Evolutionary conservation across 257 asterid genomes (phyloP).

Genomic region (Osmanthus fragrans): DNA sequence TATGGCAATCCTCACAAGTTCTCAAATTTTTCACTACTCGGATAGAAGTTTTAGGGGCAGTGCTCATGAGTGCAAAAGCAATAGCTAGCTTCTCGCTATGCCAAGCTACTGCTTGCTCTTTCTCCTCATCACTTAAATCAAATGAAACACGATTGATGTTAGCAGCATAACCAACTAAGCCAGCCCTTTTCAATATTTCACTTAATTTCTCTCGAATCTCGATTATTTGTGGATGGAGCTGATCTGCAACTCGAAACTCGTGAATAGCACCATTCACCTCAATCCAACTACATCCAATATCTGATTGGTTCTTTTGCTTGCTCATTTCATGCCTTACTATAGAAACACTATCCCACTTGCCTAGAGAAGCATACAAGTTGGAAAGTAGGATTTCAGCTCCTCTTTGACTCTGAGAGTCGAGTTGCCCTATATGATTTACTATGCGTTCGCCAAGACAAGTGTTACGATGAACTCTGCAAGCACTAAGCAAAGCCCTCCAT

Average conservation of each 20-base stretch:
- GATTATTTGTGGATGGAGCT: conserved; percentile 47
- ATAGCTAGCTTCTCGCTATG: conserved; percentile 71
- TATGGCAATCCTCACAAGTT: conserved; percentile 67
- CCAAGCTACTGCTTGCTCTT: conserved; percentile 65
- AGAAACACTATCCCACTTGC: conserved; percentile 69
- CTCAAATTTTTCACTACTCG: conserved; percentile 58
- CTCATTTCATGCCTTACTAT: conserved; percentile 44
- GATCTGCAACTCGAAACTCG: conserved; percentile 71
- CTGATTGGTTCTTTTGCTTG: conserved; percentile 37
- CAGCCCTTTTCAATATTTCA: conserved; percentile 43
- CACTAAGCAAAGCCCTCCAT: conserved; percentile 81
- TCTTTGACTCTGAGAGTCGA: conserved; percentile 30
- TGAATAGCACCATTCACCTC: conserved; percentile 55
- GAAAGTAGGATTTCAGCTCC: conserved; percentile 67
- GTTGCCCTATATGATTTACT: conserved; percentile 42
- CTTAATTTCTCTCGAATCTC: conserved; percentile 48
- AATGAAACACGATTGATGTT: conserved; percentile 53
- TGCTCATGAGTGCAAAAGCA: conserved; percentile 56
- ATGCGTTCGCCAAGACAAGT: conserved; percentile 53
- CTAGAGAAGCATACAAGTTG: conserved; percentile 73
- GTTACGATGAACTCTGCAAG: conserved; percentile 68
- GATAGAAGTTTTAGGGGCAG: conserved; percentile 34
- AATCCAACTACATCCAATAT: conserved; percentile 75
- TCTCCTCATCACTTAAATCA: conserved; percentile 61
- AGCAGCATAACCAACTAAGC: conserved; percentile 48